Base-by-base conservation (phyloP, 1,139 yeast genomes). In the Yamadazyma atlantica region DNA sequence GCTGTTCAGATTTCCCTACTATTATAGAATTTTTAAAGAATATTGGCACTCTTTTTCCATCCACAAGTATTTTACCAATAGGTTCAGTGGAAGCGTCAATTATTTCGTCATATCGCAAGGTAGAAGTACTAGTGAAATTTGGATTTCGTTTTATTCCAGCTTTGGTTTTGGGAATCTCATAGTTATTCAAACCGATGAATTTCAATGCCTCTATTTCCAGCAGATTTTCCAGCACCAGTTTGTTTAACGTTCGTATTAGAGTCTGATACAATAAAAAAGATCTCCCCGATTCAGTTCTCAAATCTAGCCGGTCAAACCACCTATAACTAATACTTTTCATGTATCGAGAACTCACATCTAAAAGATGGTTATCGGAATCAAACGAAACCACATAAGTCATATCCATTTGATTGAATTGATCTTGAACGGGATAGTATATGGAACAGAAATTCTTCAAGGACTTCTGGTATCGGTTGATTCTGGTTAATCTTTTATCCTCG, bases 341-440 rank as follows among this genome's bases (percentile, higher is more conserved):
- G 38, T 67, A 67, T 28, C 73, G 42, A 0, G 70, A 44, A 32
- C 65, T 58, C 0, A 64, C 67, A 39, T 66, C 72, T n/a, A 58
- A 13, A 4, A 60, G 42, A 13, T 51, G 41, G 23, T 53, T 48
- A 1, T 50, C 34, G 17, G 43, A 33, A 30, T 54, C 55, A 4
- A 60, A 41, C 4, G 64, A 41, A 3, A 66, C 42, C 0, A 65
- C 69, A 41, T 60, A 64, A 38, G 55, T 61, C 69, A 64, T 65
- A 1, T 52, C 49, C 69, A 67, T 66, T 37, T 48, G 54, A 37
- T 64, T 64, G 39, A 62, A 52, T 23, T 54, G 60, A 32, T 46
- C 55, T 12, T 42, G 43, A 1, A 47, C 35, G 1, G 72, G 71
- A 37, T 43, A 56, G 34, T 50, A 66, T 2, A 33, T 35, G 2